Percentiles rank a stretch among this genome's conserved stretches.
Conservation (phyloP, 2,329 filamentous ascomycete species). For the Venturia effusa region DNA sequence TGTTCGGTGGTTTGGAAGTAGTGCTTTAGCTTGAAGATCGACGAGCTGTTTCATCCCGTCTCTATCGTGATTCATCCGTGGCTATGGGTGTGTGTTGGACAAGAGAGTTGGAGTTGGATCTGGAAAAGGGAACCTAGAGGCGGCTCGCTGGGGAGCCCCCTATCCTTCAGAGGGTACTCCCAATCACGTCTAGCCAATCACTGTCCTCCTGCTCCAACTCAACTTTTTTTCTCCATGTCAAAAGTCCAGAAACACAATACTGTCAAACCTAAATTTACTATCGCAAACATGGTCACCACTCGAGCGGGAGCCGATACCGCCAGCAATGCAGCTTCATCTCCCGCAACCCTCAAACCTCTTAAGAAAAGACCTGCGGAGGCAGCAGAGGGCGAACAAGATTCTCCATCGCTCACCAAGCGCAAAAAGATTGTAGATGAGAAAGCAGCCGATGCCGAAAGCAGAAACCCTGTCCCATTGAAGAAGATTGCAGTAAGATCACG, state of each 20-base stretch:
- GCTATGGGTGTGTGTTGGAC: not conserved
- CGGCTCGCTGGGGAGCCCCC: not conserved
- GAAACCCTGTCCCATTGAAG: not conserved
- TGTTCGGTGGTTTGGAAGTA: not conserved
- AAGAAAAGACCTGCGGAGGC: not conserved
- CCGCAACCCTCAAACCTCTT: not conserved
- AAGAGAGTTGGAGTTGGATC: not conserved
- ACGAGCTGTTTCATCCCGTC: not conserved
- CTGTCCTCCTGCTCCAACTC: not conserved
- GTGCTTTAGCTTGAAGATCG: not conserved
- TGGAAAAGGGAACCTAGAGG: too few species aligned
- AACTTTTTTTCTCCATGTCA: not conserved
- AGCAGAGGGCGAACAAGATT: not conserved
- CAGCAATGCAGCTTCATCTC: not conserved
- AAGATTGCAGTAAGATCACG: not conserved
- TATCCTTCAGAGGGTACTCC: not conserved
- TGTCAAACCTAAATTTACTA: not conserved
- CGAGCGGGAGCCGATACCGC: not conserved
- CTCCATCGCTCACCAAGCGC: conserved; percentile 5
- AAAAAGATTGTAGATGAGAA: not conserved
- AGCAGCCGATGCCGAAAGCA: not conserved
- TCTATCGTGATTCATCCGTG: not conserved
- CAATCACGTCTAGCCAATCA: not conserved
- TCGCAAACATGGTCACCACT: not conserved
- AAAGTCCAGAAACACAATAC: not conserved